A percentile compares a stretch with the other conserved stretches of the same genome.
These are phyloP conservation scores for Picea sitchensis DNA, from an alignment of 75 land plant species.

Conservation along the genomic window DNA sequence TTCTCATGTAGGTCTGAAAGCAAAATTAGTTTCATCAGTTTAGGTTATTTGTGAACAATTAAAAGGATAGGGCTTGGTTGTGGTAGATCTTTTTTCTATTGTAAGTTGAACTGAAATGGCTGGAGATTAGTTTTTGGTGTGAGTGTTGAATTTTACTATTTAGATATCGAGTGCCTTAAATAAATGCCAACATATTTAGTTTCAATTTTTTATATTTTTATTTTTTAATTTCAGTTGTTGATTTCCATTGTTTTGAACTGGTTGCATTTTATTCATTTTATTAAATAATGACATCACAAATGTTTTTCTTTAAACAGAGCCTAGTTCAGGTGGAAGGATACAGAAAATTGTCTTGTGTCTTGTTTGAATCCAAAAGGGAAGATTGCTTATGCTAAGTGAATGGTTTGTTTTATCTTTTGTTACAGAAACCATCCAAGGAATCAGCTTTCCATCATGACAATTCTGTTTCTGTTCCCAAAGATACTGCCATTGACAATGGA, in stretches of 20 bases:
- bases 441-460: conserved; percentile 28
- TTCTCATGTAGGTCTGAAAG: no score
- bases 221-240: background rate
- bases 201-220: background rate
- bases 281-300: background rate
- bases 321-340: background rate
- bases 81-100: background rate
- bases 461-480: conserved; percentile 40
- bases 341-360: background rate
- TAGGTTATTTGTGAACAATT: no score
- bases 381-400: background rate
- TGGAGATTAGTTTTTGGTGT: background rate
- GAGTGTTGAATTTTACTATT: background rate
- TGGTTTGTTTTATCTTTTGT: conserved; percentile 3
- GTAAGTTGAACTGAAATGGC: background rate
- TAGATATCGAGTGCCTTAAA: background rate
- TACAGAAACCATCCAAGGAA: conserved; percentile 32
- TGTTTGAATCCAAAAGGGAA: background rate
- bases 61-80: no score
- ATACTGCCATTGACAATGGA: conserved; percentile 56
- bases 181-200: background rate
- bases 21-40: no score
- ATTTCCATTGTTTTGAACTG: background rate
- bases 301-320: background rate
- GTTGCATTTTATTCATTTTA: background rate